Base-by-base conservation (phyloP, 352 stramenopile species). In the Globisporangium yorkense region DNA sequence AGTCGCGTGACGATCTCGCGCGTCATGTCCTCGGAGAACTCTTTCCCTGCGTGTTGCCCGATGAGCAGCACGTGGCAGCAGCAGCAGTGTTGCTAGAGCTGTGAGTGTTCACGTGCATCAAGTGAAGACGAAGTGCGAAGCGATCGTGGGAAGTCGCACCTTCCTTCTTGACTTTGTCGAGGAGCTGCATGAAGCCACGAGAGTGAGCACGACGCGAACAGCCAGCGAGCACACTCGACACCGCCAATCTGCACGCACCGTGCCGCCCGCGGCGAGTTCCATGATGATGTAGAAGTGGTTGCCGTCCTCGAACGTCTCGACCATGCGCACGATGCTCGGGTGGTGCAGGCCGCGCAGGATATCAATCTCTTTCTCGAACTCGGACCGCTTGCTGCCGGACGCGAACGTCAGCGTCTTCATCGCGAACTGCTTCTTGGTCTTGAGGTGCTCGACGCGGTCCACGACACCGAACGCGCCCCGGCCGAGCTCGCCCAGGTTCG, bases 221-320 rank as follows among this genome's bases (percentile, higher is more conserved):
- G 3, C 3, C 24, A 2, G 13, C 7, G 13, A 31, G 24, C 24
- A 27, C 24, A 27, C 24, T 33, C 47, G 18, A 16, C 40, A 48
- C 15, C 15, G 15, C 39, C 41, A 18, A 16, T 27, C 21, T n/a
- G 0, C n/a, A 45, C 35, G 27, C 59, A 59, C 41, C 51, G 80
- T 90, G 54, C 83, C 83, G 4, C 74, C 75, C 9, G 72, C 65
- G 41, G 77, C 82, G 31, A 93, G 76, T 61, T 93, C 83, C 83
- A 93, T 93, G 72, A 93, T 88, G 63, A 93, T 91, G 59, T 87
- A 88, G 59, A 93, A 91, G 54, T 90, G 79, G 50, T 86, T 67
- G 35, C 72, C 61, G 39, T 88, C 77, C 61, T 93, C 81, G 40
- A 78, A 93, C 1, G 83, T 93, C 57, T 93, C 83, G 6, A 91